These are phyloP conservation scores for Auxenochlorella pyrenoidosa DNA, from an alignment of 139 green algal species.

Conservation along the genomic window DNA sequence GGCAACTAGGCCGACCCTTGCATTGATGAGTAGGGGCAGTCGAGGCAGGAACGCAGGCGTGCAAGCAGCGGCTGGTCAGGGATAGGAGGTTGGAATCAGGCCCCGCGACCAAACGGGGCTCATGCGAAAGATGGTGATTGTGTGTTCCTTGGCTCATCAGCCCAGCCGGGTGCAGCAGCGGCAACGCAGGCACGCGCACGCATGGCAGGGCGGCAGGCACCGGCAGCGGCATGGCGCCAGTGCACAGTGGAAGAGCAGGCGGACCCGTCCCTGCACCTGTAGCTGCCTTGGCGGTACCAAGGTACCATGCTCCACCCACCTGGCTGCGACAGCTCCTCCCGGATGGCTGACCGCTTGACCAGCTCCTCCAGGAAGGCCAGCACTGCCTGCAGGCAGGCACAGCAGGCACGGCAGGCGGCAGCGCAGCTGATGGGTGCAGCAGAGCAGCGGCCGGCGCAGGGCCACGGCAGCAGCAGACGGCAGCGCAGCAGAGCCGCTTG, in stretches of 20 bases:
- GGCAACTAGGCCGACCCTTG: not conserved
- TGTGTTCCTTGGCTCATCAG: constrained; percentile 29
- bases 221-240: not conserved
- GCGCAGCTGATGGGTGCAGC: too few species aligned
- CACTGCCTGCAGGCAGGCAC: not conserved
- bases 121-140: constrained; percentile 47
- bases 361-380: constrained; percentile 44
- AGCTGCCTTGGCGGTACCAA: too few species aligned
- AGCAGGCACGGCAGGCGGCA: too few species aligned
- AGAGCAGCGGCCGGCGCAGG: too few species aligned
- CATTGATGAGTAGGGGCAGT: not conserved
- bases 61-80: constrained; percentile 11
- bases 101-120: constrained; percentile 19
- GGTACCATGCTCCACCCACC: not conserved
- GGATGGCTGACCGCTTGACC: constrained; percentile 38
- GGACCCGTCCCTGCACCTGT: not conserved
- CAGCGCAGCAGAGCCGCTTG: too few species aligned
- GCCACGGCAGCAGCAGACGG: too few species aligned
- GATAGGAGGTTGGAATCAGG: constrained; percentile 26
- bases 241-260: not conserved
- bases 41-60: not conserved
- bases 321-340: constrained; percentile 39
- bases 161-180: not conserved
- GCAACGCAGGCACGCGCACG: not conserved
- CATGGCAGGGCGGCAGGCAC: not conserved